Conservation (phyloP, 2,329 filamentous ascomycete species). For the Fusarium nygamai region DNA sequence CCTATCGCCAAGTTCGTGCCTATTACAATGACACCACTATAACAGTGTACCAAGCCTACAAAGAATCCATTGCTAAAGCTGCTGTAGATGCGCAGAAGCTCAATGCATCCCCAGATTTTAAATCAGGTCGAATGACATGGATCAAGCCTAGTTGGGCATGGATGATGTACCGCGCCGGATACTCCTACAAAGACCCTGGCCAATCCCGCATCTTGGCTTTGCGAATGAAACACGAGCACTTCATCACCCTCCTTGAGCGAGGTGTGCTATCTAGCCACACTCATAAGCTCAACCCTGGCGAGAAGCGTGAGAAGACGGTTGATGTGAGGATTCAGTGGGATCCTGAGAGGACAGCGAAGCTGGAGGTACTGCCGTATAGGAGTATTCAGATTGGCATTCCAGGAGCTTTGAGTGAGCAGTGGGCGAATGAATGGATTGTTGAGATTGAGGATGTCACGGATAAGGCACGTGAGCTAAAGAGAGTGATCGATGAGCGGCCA, state of each 20-base stretch:
- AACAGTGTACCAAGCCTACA: slow-evolving; percentile 72
- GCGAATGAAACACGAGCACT: slow-evolving; percentile 61
- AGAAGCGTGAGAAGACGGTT: slow-evolving; percentile 41
- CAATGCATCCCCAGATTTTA: slow-evolving; percentile 62
- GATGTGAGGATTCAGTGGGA: slow-evolving; percentile 71
- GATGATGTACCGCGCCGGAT: slow-evolving; percentile 72
- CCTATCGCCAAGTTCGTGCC: slow-evolving; percentile 64
- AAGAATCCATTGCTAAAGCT: slow-evolving; percentile 59
- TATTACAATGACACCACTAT: slow-evolving; percentile 60
- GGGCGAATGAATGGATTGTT: slow-evolving; percentile 62
- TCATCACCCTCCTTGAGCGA: slow-evolving; percentile 57
- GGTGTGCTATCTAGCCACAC: slow-evolving; percentile 48
- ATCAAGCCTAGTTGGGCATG: slow-evolving; percentile 71
- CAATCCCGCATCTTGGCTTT: slow-evolving; percentile 68
- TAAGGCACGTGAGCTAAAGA: slow-evolving; percentile 59
- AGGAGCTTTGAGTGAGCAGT: slow-evolving; percentile 54
- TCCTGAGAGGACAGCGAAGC: slow-evolving; percentile 61
- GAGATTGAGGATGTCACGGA: slow-evolving; percentile 68
- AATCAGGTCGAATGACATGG: slow-evolving; percentile 69
- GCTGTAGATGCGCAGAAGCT: slow-evolving; percentile 63
- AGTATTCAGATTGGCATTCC: slow-evolving; percentile 72
- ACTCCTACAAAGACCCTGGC: slow-evolving; percentile 64
- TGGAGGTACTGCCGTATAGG: slow-evolving; percentile 59
- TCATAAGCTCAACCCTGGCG: not conserved
- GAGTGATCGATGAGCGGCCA: slow-evolving; percentile 53